phyloP scores from a whole-genome alignment of 345 rosid species.

The Tarenaya hassleriana region DNA sequence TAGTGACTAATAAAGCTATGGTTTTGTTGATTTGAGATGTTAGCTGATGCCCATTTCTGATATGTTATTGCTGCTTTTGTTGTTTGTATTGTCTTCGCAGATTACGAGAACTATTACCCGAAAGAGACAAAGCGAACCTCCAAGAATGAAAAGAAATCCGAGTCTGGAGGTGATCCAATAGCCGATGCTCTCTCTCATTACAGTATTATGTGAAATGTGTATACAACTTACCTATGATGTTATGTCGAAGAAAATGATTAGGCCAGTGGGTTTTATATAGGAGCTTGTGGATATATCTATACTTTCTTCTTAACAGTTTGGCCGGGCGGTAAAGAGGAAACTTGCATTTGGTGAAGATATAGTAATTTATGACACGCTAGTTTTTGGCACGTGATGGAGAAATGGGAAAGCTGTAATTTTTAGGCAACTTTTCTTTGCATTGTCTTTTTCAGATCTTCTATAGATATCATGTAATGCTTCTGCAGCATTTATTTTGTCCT shows the following conservation, averaged over 20 bases:
- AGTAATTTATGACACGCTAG: too few species aligned
- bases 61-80: neutral
- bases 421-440: too few species aligned
- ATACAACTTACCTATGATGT: neutral
- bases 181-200: neutral
- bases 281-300: neutral
- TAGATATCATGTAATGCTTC: too few species aligned
- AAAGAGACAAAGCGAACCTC: conserved; percentile 80
- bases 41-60: neutral
- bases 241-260: neutral
- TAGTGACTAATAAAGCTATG: neutral
- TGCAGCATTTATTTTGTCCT: too few species aligned
- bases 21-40: neutral
- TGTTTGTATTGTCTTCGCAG: conserved; percentile 32
- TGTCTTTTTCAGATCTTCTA: neutral
- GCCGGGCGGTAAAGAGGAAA: too few species aligned
- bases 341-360: too few species aligned
- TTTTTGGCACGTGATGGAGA: too few species aligned
- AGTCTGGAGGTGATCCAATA: conserved; percentile 53
- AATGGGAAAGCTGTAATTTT: neutral
- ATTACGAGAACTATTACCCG: conserved; percentile 76
- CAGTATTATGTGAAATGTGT: neutral
- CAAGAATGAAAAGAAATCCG: conserved; percentile 70
- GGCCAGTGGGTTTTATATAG: neutral
- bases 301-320: neutral